phyloP scores from a whole-genome alignment of 495 filamentous ascomycete species.

The Daldinia bambusicola region DNA sequence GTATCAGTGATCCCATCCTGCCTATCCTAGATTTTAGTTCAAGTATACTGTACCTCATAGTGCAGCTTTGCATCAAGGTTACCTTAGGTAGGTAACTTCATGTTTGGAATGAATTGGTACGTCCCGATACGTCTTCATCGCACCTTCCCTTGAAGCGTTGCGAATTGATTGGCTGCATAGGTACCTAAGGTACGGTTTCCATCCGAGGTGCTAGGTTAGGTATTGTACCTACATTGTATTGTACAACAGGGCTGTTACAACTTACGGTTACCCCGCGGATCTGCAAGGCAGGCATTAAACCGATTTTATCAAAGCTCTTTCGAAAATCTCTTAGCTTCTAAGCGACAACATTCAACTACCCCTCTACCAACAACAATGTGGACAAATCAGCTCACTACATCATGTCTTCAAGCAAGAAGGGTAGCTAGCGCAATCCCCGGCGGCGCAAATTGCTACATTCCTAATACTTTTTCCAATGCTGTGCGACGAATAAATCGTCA shows the following conservation, averaged over 20 bases:
- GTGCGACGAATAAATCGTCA: constrained; percentile 21
- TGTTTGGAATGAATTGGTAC: not conserved
- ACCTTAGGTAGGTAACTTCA: constrained; percentile 10
- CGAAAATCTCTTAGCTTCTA: constrained; percentile 7
- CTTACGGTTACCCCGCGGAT: not conserved
- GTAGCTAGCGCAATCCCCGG: constrained; percentile 15
- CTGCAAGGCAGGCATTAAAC: constrained; percentile 6
- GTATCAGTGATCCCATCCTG: not conserved
- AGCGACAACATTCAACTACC: not conserved
- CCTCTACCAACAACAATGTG: constrained; percentile 37
- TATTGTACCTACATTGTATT: not conserved
- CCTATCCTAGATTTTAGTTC: no score
- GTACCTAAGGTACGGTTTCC: not conserved
- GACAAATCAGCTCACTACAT: constrained; percentile 35
- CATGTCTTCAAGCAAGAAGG: constrained; percentile 28
- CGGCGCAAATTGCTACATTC: constrained; percentile 10
- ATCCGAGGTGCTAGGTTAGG: not conserved
- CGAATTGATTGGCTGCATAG: constrained; percentile 6
- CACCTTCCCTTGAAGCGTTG: not conserved
- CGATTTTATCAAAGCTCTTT: constrained; percentile 6
- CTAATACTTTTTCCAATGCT: not conserved
- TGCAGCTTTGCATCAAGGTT: constrained; percentile 1
- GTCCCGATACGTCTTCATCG: not conserved
- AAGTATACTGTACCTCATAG: not conserved
- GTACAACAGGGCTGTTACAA: not conserved